Evolutionary conservation across 1,284 basidiomycete genomes (phyloP).

Genomic region (Rhodotorula mucilaginosa): DNA sequence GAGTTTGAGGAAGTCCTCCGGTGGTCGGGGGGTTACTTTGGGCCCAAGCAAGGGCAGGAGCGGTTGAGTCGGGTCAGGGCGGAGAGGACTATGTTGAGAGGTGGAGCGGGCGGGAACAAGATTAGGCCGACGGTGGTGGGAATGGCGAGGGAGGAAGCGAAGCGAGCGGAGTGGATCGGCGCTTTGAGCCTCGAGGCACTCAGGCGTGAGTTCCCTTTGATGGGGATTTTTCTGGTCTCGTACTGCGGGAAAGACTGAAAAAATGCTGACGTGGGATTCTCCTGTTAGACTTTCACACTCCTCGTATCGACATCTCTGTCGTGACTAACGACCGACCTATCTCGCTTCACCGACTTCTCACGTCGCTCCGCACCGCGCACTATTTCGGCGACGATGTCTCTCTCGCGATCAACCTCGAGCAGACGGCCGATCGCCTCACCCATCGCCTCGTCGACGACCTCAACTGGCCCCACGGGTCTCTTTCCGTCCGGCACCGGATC

Average conservation of each 20-base stretch:
- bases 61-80: conserved; percentile 11
- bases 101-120: not conserved
- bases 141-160: conserved; percentile 30
- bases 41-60: conserved; percentile 16
- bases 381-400: conserved; percentile 67
- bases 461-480: conserved; percentile 58
- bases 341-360: conserved; percentile 66
- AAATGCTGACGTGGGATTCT: not conserved
- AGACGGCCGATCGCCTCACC: conserved; percentile 65
- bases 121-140: conserved; percentile 27
- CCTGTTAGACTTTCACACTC: conserved; percentile 65
- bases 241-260: too few relatives aligned
- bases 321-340: conserved; percentile 71
- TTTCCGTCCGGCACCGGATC: conserved; percentile 62
- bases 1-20: conserved; percentile 37
- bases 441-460: conserved; percentile 56
- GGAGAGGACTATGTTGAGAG: conserved; percentile 23
- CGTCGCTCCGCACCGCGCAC: conserved; percentile 59
- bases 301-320: conserved; percentile 64
- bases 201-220: conserved; percentile 31
- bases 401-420: conserved; percentile 69
- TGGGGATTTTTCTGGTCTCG: too few relatives aligned
- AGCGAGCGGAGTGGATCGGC: conserved; percentile 38
- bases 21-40: conserved; percentile 31
- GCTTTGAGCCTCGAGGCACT: conserved; percentile 41